Evolutionary conservation across 2,329 filamentous ascomycete genomes (phyloP), one percentile per base, ranked within the genome.

Genomic region (Sclerotinia nivalis): DNA sequence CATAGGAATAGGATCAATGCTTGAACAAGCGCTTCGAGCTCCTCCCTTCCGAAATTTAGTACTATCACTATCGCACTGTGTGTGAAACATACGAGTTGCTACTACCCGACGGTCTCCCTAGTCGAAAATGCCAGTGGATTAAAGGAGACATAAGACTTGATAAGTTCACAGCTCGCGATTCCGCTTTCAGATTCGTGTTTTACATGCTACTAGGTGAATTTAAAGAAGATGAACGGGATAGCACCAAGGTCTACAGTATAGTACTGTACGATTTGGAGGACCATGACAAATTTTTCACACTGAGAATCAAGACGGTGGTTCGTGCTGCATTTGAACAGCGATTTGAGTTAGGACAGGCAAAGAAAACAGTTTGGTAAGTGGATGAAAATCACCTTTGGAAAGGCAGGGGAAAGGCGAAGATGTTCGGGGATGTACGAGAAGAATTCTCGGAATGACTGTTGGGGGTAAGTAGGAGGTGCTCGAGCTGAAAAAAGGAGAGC

Each of bases 401-500:
- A 31, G 31, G 31, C 13, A 43, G 40, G 40, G 40, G 20, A 56
- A 56, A 20, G 0, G 2, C 2, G 25, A 55, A 31, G 52, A 31
- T 31, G 20, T 31, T 10, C 15, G 31, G 86, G 93, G 77, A 88
- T 87, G 69, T 80, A 93, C 12, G 93, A 93, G 91, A 79, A 86
- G 9, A 83, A 84, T 18, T 83, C 93, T 3, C 89, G 89, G 0
- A 93, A 91, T 76, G 9, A 85, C 83, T 0, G 86, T 91, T 79
- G 89, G 88, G 72, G 91, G 91, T 40, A 90, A 93, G 76, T 92
- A 89, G 90, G 91, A 90, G 84, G 74, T 86, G 93, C 74, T 89
- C 88, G 15, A 85, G 90, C 31, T 31, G 4, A 79, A 84, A 13
- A 85, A 93, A 69, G 86, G 86, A 0, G 77, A 85, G 8, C 77